Base-by-base conservation (phyloP, 2,329 filamentous ascomycete genomes). In the Orbilia blumenaviensis region DNA sequence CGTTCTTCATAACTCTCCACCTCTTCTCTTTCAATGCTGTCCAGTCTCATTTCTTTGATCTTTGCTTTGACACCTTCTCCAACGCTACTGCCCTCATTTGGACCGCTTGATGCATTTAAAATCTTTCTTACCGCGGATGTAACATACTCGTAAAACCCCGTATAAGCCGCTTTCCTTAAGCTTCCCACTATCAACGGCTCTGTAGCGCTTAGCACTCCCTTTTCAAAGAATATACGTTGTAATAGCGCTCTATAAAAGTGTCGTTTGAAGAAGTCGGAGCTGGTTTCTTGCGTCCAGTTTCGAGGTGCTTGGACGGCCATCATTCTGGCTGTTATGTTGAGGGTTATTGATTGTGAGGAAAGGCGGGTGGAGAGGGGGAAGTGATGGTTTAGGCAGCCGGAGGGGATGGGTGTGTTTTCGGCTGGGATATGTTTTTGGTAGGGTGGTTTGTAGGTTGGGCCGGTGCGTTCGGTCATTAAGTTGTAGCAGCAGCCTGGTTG, bases 311-410 rank as follows among this genome's bases (percentile, higher is more conserved):
- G 95, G 58, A 96, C 94, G 1, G 94, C 94, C 94, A 98, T 97
- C 91, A 97, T 97, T 48, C 95, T 89, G 0, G 95, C 93, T 2
- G 95, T 99, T 81, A 98, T 97, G 83, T 99, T 98, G 69, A 98
- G 86, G 23, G 92, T 88, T 52, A 98, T 86, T 1, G 93, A 93
- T 23, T 82, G 82, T 83, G 81, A 86, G n/a, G 66, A 48, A 6
- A 78, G 50, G 9, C 66, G 74, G 48, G 90, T 85, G 72, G 92
- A 96, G 91, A 99, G 95, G 0, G 95, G 95, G 80, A 97, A 99
- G 77, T 97, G 90, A 0, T 92, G 92, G 80, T 98, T 95, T 79
- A 88, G 92, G 91, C 7, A 93, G 90, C 36, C 94, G 87, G 56
- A 89, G 88, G 0, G 93, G 90, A 18, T 92, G 87, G 36, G 60